phyloP scores from a whole-genome alignment of 1,139 yeast species.

The Suhomyces atakaporum region DNA sequence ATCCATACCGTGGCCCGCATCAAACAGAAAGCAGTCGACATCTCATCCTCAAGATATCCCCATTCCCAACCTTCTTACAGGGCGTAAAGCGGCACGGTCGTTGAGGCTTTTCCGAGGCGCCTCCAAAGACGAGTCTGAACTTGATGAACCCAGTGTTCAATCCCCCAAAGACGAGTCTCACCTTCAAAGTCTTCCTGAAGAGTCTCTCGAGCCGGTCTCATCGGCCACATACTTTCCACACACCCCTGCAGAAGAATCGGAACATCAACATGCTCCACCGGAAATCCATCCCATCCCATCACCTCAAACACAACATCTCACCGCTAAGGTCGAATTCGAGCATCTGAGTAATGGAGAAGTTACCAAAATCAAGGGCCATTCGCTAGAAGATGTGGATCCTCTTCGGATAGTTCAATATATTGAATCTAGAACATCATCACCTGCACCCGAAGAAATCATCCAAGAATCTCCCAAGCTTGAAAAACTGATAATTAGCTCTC shows the following conservation, averaged over 20 bases:
- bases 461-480: background rate
- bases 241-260: constrained; percentile 32
- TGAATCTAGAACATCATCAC: constrained; percentile 7
- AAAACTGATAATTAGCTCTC: background rate
- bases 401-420: constrained; percentile 8
- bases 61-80: constrained; percentile 23
- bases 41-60: constrained; percentile 13
- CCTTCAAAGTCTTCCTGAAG: background rate
- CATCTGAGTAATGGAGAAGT: constrained; percentile 34
- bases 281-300: background rate
- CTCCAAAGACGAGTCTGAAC: constrained; percentile 13
- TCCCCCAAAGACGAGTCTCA: background rate
- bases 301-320: constrained; percentile 33
- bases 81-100: constrained; percentile 44
- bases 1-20: too few relatives aligned
- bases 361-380: constrained; percentile 23
- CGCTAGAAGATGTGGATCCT: constrained; percentile 8
- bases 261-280: background rate
- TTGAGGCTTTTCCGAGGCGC: constrained; percentile 38
- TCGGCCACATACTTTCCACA: constrained; percentile 73
- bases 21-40: constrained; percentile 7
- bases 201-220: constrained; percentile 53
- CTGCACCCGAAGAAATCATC: constrained; percentile 5
- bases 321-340: constrained; percentile 42
- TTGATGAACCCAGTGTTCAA: too few relatives aligned